A percentile compares a stretch with the other conserved stretches of the same genome.
Evolutionary conservation across 345 rosid species (phyloP).

Genomic region (Hibiscus mutabilis): DNA sequence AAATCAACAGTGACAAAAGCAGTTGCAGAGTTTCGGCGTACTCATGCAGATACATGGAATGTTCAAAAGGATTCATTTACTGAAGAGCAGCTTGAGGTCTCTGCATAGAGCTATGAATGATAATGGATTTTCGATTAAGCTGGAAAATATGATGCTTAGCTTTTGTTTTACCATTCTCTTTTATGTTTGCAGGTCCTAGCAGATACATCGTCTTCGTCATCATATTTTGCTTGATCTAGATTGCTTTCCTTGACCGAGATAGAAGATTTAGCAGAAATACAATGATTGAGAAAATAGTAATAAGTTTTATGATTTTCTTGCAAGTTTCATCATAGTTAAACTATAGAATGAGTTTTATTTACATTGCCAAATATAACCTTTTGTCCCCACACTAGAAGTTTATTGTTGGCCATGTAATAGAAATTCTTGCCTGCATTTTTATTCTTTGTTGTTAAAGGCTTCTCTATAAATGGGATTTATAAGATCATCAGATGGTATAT

Average conservation of each 20-base stretch:
- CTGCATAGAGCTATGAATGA: not conserved
- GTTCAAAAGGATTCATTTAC: slow-evolving; percentile 83
- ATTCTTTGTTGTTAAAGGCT: not conserved
- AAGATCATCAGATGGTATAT: slow-evolving; percentile 67
- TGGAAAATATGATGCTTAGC: not conserved
- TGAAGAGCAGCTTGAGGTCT: slow-evolving; percentile 96
- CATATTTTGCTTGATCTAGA: slow-evolving; percentile 75
- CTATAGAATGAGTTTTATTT: slow-evolving; percentile 24
- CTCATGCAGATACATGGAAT: slow-evolving; percentile 97
- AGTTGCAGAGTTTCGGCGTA: slow-evolving; percentile 91
- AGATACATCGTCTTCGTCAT: slow-evolving; percentile 88
- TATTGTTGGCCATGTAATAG: slow-evolving; percentile 16
- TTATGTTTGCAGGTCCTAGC: slow-evolving; percentile 73
- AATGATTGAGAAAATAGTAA: slow-evolving; percentile 13
- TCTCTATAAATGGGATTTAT: slow-evolving; percentile 50
- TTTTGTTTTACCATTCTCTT: not conserved
- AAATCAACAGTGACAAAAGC: slow-evolving; percentile 95
- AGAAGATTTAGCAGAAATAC: slow-evolving; percentile 16
- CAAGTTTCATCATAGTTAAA: slow-evolving; percentile 2
- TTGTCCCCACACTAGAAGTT: slow-evolving; percentile 5
- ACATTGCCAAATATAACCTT: slow-evolving; percentile 11
- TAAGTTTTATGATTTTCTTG: slow-evolving; percentile 9
- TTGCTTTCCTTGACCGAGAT: slow-evolving; percentile 4
- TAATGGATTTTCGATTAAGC: not conserved
- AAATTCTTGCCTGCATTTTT: slow-evolving; percentile 1